Percentiles rank a stretch among this genome's conserved stretches.
Evolutionary conservation across 1,139 yeast genomes (phyloP).

Genomic region (Taiozyma sp.): DNA sequence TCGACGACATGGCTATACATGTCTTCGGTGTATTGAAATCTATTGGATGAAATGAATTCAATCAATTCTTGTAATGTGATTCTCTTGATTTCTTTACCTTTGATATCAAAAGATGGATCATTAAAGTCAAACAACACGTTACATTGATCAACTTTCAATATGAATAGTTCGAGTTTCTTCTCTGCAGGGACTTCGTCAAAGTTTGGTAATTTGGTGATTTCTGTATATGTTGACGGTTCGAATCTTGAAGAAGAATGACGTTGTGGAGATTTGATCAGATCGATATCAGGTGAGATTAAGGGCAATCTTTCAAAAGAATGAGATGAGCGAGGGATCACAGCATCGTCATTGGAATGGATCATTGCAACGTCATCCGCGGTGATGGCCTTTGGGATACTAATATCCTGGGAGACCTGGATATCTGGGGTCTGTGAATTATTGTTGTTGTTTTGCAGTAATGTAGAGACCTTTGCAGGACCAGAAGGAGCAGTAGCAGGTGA

Average conservation of each 20-base stretch:
- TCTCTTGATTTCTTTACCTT: conserved; percentile 90
- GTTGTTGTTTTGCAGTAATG: not conserved
- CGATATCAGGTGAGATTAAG: conserved; percentile 44
- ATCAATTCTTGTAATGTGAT: conserved; percentile 83
- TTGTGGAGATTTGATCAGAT: conserved; percentile 70
- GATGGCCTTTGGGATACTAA: conserved; percentile 10
- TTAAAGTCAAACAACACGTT: conserved; percentile 89
- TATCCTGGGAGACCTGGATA: conserved; percentile 2
- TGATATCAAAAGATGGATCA: conserved; percentile 88
- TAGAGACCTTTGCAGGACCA: not conserved
- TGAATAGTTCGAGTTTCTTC: conserved; percentile 75
- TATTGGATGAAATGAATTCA: conserved; percentile 76
- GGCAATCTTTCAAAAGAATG: conserved; percentile 42
- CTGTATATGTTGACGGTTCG: conserved; percentile 74
- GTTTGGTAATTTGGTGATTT: conserved; percentile 76
- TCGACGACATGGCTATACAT: conserved; percentile 85
- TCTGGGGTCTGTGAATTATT: not conserved
- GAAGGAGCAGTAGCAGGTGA: not conserved
- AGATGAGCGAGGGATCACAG: conserved; percentile 35
- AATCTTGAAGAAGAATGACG: conserved; percentile 93
- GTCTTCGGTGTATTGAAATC: conserved; percentile 84
- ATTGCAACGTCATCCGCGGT: conserved; percentile 11
- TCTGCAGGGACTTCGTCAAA: conserved; percentile 90
- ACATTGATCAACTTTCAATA: conserved; percentile 91
- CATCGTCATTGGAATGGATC: conserved; percentile 1